Evolutionary conservation across 441 rosid genomes (phyloP), one percentile per base, ranked within the genome.

Genomic region (Eutrema salsugineum): DNA sequence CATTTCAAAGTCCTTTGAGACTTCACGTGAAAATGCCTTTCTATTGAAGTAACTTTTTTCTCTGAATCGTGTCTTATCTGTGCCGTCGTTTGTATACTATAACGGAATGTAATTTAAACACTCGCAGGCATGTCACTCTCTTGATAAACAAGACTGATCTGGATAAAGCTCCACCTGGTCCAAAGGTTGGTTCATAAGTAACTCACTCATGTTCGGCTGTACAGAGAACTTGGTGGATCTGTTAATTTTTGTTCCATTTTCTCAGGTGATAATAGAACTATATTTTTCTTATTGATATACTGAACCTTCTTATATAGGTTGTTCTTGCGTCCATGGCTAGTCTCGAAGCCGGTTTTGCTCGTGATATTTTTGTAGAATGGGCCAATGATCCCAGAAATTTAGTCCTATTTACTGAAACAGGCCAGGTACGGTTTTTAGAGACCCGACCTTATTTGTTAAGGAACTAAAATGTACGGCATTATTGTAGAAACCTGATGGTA

Each of bases 311-410:
- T 66, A 19, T 75, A 72, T 77, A 94, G 99, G 91, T 94, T 76
- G 96, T 92, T 67, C 86, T 92, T 73, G 93, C 96, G 63, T 94
- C 99, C 78, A 91, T 94, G 98, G 98, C 88, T 65, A 94, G 98
- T 73, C 87, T 94, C 72, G 98, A 94, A 81, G 96, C 97, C 43
- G 99, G 99, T 50, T 92, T 92, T 78, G 85, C 99, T 73, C 99
- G 90, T 69, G 98, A 92, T 77, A 90, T 94, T 77, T 90, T 94
- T 57, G 97, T 88, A 69, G 96, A 92, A 48, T 94, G 97, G 99
- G 98, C 97, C 12, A 79, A 87, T 72, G 99, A 92, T 82, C 79
- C 75, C 15, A 92, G 80, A 83, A 94, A 92, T 81, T 88, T 90
- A 28, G 90, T 92, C 48, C 93, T 94, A 56, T 94, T 94, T 81